Conservation (phyloP, 2,329 filamentous ascomycete species). For the Knoxdaviesia proteae region DNA sequence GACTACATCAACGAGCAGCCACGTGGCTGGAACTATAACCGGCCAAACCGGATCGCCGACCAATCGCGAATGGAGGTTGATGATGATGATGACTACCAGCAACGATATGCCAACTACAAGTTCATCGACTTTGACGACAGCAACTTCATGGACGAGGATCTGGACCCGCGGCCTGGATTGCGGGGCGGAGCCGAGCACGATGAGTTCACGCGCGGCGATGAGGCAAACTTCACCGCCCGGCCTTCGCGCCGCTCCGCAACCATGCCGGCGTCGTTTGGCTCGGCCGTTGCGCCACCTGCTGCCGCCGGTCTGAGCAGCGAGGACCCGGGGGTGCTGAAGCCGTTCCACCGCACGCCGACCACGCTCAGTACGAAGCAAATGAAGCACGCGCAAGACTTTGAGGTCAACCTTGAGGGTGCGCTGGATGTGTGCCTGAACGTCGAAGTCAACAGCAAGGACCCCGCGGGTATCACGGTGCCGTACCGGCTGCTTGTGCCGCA, state of each 20-base stretch:
- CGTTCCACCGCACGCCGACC: conserved; percentile 51
- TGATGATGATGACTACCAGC: conserved; percentile 6
- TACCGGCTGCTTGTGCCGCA: conserved; percentile 75
- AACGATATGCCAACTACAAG: conserved; percentile 5
- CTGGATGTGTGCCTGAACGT: conserved; percentile 78
- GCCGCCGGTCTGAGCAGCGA: not conserved
- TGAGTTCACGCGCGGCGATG: conserved; percentile 34
- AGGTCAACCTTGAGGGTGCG: conserved; percentile 62
- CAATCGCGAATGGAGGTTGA: conserved; percentile 1
- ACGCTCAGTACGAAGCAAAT: conserved; percentile 42
- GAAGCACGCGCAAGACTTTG: conserved; percentile 28
- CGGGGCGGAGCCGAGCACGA: conserved; percentile 20
- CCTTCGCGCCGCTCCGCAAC: conserved; percentile 10
- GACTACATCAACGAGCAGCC: too few relatives aligned
- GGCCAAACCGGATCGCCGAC: too few relatives aligned
- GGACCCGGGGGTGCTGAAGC: conserved; percentile 4
- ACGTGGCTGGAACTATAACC: too few relatives aligned
- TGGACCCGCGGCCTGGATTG: conserved; percentile 9
- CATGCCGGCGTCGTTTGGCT: conserved; percentile 1
- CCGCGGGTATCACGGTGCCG: conserved; percentile 67
- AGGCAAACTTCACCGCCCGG: conserved; percentile 31
- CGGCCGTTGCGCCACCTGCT: conserved; percentile 3
- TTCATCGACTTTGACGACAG: conserved; percentile 13
- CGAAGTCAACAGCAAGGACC: conserved; percentile 70
- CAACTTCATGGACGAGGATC: conserved; percentile 3